These are phyloP conservation scores for Ottelia alismoides DNA, from an alignment of 106 monocot genomes.

Conservation along the genomic window DNA sequence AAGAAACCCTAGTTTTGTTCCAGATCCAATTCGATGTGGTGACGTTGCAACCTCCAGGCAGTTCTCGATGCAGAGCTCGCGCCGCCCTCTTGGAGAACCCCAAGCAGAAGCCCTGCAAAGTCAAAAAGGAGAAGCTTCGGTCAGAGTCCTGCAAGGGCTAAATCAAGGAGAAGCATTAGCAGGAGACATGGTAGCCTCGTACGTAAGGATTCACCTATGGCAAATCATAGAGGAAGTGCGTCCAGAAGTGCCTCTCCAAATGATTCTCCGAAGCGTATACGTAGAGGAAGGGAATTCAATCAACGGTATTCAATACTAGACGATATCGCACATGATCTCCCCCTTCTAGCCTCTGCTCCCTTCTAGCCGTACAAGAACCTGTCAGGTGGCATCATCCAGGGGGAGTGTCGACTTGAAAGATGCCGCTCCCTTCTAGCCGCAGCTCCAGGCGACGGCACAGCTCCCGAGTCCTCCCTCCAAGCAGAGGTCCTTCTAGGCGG, in stretches of 20 bases:
- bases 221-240: slow-evolving; percentile 29
- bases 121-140: slow-evolving; percentile 19
- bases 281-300: slow-evolving; percentile 84
- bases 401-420: too few relatives aligned
- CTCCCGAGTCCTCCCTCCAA: too few relatives aligned
- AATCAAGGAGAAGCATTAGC: slow-evolving; percentile 32
- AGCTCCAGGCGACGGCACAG: too few relatives aligned
- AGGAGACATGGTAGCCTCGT: slow-evolving; percentile 28
- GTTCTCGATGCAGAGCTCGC: too few relatives aligned
- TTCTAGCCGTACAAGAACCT: too few relatives aligned
- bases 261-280: slow-evolving; percentile 72
- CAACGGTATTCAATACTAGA: slow-evolving; percentile 67
- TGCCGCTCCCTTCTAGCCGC: too few relatives aligned
- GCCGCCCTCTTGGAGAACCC: slow-evolving; percentile 13
- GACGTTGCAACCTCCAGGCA: too few relatives aligned
- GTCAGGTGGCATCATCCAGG: too few relatives aligned
- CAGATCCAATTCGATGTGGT: too few relatives aligned
- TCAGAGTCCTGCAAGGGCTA: slow-evolving; percentile 19
- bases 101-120: slow-evolving; percentile 27
- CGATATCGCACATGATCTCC: slow-evolving; percentile 77
- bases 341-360: too few relatives aligned
- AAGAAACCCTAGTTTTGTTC: too few relatives aligned
- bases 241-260: slow-evolving; percentile 83
- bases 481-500: too few relatives aligned
- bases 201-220: slow-evolving; percentile 24